Conservation (phyloP, 1,284 basidiomycete species). For the Fomitopsis pinicola region DNA sequence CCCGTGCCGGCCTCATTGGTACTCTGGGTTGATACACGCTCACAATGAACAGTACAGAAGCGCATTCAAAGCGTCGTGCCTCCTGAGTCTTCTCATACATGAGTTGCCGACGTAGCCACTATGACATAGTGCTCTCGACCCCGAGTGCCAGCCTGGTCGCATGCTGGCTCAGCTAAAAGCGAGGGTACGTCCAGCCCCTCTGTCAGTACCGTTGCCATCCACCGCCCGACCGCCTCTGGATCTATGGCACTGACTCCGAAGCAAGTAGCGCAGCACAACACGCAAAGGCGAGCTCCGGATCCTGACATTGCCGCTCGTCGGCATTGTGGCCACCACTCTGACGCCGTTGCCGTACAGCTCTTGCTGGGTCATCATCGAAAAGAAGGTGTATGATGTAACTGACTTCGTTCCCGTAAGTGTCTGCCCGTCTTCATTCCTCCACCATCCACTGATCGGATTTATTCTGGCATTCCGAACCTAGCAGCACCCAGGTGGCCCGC, state of each 20-base stretch:
- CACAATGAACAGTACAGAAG: neutral
- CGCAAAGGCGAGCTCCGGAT: neutral
- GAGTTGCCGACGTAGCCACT: neutral
- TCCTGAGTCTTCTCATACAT: neutral
- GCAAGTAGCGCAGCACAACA: neutral
- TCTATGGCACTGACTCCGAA: neutral
- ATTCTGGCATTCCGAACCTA: neutral
- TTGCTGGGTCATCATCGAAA: neutral
- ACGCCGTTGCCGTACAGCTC: neutral
- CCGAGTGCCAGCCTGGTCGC: neutral
- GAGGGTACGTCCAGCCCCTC: neutral
- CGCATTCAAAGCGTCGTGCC: neutral
- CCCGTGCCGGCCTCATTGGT: neutral
- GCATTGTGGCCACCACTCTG: neutral
- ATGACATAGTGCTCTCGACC: neutral
- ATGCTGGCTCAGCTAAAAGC: neutral
- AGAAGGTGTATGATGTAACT: neutral
- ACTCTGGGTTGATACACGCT: neutral
- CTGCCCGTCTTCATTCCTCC: neutral
- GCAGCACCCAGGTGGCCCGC: conserved; percentile 2
- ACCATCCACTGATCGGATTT: neutral
- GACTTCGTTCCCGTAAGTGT: neutral
- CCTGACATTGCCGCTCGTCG: neutral
- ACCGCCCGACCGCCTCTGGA: neutral
- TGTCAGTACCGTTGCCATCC: neutral